Evolutionary conservation across 108 stramenopile genomes (phyloP).

Genomic region (Skeletonema costatum): DNA sequence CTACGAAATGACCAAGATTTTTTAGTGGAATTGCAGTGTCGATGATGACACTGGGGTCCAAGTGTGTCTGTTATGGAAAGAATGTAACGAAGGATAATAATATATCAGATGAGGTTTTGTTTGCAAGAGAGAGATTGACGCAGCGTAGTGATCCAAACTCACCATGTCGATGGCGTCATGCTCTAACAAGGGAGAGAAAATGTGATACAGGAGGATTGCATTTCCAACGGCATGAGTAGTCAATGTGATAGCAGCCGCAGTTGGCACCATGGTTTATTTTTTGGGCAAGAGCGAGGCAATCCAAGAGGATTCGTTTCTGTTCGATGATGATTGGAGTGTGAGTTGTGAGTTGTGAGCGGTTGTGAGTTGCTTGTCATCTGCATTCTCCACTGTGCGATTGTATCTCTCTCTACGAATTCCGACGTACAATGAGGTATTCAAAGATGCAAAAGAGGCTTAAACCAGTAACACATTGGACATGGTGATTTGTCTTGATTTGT

Average conservation of each 20-base stretch:
- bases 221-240: conserved; percentile 20
- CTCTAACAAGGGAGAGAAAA: conserved; percentile 17
- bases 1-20: conserved; percentile 6
- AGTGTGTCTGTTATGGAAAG: conserved; percentile 12
- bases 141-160: not conserved
- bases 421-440: too few species aligned
- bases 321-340: too few species aligned
- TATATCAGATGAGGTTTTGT: not conserved
- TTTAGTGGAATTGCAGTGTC: conserved; percentile 14
- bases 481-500: too few species aligned
- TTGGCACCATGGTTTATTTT: not conserved
- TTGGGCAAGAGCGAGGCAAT: too few species aligned
- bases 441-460: too few species aligned
- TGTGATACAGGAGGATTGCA: conserved; percentile 4
- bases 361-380: too few species aligned
- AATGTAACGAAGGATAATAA: not conserved
- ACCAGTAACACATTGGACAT: too few species aligned
- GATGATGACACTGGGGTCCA: conserved; percentile 35
- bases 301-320: too few species aligned
- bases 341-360: too few species aligned
- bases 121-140: not conserved
- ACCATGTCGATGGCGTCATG: conserved; percentile 28
- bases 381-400: too few species aligned
- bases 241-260: not conserved
- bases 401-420: too few species aligned